A percentile compares a stretch with the other conserved stretches of the same genome.
Conservation (phyloP, 306 rosid genomes). For the Corylus americana region DNA sequence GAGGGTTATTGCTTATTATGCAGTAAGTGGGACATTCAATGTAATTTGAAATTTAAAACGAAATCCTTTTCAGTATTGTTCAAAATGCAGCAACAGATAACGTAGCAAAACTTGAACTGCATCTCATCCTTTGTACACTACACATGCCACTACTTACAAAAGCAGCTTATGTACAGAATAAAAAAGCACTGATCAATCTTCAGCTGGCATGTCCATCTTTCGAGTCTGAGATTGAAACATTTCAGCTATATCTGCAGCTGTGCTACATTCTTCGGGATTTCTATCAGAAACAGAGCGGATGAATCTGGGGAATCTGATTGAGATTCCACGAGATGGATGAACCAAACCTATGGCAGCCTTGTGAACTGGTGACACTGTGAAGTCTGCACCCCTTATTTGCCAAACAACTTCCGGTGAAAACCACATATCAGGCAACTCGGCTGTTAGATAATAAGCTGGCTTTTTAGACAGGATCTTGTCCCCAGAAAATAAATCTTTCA, state of each 20-base stretch:
- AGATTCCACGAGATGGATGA: slow-evolving; percentile 87
- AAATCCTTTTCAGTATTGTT: too few species aligned
- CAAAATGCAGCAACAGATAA: too few species aligned
- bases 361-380: slow-evolving; percentile 87
- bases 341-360: slow-evolving; percentile 80
- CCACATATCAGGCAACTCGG: slow-evolving; percentile 79
- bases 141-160: slow-evolving; percentile 15
- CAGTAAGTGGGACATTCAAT: too few species aligned
- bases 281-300: slow-evolving; percentile 51
- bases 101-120: not conserved
- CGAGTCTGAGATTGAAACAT: slow-evolving; percentile 77
- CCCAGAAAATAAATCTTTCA: slow-evolving; percentile 71
- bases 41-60: too few species aligned
- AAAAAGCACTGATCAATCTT: slow-evolving; percentile 24
- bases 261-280: slow-evolving; percentile 85
- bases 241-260: slow-evolving; percentile 66
- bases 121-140: not conserved
- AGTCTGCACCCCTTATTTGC: slow-evolving; percentile 91
- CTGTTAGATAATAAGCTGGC: slow-evolving; percentile 80
- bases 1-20: too few species aligned
- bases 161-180: slow-evolving; percentile 4
- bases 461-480: slow-evolving; percentile 64
- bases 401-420: slow-evolving; percentile 70
- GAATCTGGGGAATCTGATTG: slow-evolving; percentile 84
- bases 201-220: slow-evolving; percentile 70